A percentile compares a stretch with the other conserved stretches of the same genome.
These are phyloP conservation scores for Penicillium fimorum DNA, from an alignment of 495 filamentous ascomycete genomes.

Conservation along the genomic window DNA sequence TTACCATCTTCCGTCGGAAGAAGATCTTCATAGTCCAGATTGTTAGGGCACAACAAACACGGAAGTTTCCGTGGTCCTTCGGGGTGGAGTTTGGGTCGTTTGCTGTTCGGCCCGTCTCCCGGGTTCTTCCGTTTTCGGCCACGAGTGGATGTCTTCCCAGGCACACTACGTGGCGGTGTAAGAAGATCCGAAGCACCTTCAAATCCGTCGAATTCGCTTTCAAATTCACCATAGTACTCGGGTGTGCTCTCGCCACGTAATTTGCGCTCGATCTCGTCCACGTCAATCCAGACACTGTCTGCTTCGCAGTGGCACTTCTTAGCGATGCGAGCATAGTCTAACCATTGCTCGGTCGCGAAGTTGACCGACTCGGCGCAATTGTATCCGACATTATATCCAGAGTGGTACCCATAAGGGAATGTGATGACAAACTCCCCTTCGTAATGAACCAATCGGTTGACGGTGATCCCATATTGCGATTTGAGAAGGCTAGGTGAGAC, in stretches of 20 bases:
- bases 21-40: constrained; percentile 79
- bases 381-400: constrained; percentile 96
- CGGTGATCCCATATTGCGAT: constrained; percentile 85
- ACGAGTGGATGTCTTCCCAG: constrained; percentile 58
- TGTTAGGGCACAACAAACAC: constrained; percentile 93
- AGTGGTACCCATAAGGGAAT: constrained; percentile 97
- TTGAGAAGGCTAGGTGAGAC: constrained; percentile 88
- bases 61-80: constrained; percentile 72
- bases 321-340: constrained; percentile 92
- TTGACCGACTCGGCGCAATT: constrained; percentile 99
- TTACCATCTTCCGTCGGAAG: constrained; percentile 85
- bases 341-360: constrained; percentile 91
- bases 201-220: constrained; percentile 61
- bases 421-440: constrained; percentile 99
- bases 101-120: constrained; percentile 60
- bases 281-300: constrained; percentile 98
- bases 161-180: constrained; percentile 75
- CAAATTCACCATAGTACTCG: constrained; percentile 79
- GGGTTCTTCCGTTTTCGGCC: constrained; percentile 62
- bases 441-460: constrained; percentile 93
- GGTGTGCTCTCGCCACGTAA: constrained; percentile 85
- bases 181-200: constrained; percentile 65
- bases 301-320: constrained; percentile 95
- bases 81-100: constrained; percentile 69
- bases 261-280: constrained; percentile 91